Base-by-base conservation (phyloP, 331 rosid species). In the Dryas integrifolia region DNA sequence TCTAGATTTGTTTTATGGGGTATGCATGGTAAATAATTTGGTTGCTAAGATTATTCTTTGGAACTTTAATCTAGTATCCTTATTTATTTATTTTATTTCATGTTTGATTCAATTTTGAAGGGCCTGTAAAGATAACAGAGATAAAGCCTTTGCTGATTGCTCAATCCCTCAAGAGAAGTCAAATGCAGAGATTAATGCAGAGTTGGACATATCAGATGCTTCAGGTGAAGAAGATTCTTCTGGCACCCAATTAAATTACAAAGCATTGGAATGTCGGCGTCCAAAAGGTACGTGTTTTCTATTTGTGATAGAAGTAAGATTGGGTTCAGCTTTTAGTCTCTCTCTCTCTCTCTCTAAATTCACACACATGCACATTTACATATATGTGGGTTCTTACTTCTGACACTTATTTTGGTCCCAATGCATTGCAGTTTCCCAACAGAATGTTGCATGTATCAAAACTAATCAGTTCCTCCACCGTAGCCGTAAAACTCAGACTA, bases 391-490 rank as follows among this genome's bases (percentile, higher is more conserved):
- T 59, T 56, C 73, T 81, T 80, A 76, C 6, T 79, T 73, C 68
- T 76, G 77, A 69, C 10, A 3, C 60, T 44, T 57, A 57, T 77
- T 64, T 67, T 52, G 41, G 40, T 65, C 64, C 63, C 57, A 57
- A 41, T 80, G 72, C 43, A 47, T 77, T 79, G 83, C 90, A 88
- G 97, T 83, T 84, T 70, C 82, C 58, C 96, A 87, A 84, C 85
- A 87, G 87, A 83, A 91, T 77, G 83, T 88, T 76, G 78, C 89
- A 50, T 78, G 81, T 52, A 81, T 92, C 64, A 77, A 72, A 46
- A 83, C 90, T 77, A 95, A 95, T 76, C 96, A 95, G 82, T 95
- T 82, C 84, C 82, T 84, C 76, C 98, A 95, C 79, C 99, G 99
- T 16, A 79, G 79, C 71, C 86, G 88, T 60, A 95, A 82, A 87